Evolutionary conservation across 176 grass and related monocot species (phyloP), one percentile per base, ranked within the genome.

Genomic region (Musa troglodytarum): DNA sequence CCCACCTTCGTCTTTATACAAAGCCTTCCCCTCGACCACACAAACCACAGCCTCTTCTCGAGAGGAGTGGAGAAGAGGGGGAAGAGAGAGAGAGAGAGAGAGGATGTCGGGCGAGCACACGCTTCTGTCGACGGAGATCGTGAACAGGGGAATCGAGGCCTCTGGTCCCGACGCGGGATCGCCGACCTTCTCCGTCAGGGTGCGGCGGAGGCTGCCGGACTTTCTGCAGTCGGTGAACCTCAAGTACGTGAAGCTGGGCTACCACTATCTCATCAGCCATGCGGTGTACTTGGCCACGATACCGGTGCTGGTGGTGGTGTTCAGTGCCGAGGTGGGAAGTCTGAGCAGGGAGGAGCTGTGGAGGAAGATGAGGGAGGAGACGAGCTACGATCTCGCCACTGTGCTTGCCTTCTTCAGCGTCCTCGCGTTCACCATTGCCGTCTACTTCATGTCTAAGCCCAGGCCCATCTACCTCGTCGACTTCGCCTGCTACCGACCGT

Each of bases 171-270:
- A 96, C 59, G 93, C 93, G 2, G 93, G 93, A 0, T 96, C 93
- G 57, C 93, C 83, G 53, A 90, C 93, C 1, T 96, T 92, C 89
- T 96, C 93, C n/a, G 89, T 96, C 79, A 72, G 87, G n/a, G 93
- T 96, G 75, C 89, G 87, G 0, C 87, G 93, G 17, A 84, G 93
- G 15, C 85, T 96, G 68, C 93, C 93, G 21, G 93, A 96, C 80
- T 96, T 96, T 52, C 34, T 96, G 68, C 93, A 96, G 84, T 96
- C 93, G 10, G 93, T 96, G 69, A 96, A 96, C 87, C 85, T 96
- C 65, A 96, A 96, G 85, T 96, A 96, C 81, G 93, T 96, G 65
- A 67, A 79, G 20, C 83, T 96, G 10, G 93, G 93, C 9, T 96
- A 96, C 89, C 93, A 86, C 83, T 96, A 96, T 81, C 87, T 96